Conservation (phyloP, 768 basidiomycete genomes). For the Hydnomerulius pinastri region DNA sequence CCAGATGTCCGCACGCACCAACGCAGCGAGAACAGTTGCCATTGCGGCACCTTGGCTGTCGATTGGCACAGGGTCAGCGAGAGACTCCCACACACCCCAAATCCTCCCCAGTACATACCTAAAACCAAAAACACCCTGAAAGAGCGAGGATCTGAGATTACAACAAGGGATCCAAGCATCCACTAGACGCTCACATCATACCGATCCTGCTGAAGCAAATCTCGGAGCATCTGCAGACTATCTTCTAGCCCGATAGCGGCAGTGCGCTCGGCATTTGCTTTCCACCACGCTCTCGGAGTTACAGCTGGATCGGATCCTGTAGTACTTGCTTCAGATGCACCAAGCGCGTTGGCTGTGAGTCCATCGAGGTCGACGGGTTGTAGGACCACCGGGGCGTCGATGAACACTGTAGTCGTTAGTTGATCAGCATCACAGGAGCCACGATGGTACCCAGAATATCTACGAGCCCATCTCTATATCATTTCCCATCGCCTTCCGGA, state of each 20-base stretch:
- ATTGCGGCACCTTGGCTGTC: conserved; percentile 76
- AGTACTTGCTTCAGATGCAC: conserved; percentile 38
- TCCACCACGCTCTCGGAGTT: conserved; percentile 76
- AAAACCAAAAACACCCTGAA: conserved; percentile 78
- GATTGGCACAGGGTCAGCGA: conserved; percentile 4
- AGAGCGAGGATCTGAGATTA: background rate
- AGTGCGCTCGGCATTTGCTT: conserved; percentile 50
- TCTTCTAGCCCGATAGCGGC: conserved; percentile 58
- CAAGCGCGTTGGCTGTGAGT: conserved; percentile 30
- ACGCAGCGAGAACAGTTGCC: conserved; percentile 67
- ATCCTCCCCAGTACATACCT: conserved; percentile 45
- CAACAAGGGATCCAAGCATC: background rate
- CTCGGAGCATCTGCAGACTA: conserved; percentile 53
- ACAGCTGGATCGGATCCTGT: conserved; percentile 49
- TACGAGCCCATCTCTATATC: conserved; percentile 63
- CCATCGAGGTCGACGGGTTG: conserved; percentile 61
- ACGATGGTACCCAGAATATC: background rate
- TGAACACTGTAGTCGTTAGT: conserved; percentile 52
- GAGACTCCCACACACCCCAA: background rate
- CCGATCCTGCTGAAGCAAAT: conserved; percentile 54
- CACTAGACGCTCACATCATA: conserved; percentile 58
- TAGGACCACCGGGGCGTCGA: conserved; percentile 70
- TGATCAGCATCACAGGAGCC: conserved; percentile 2
- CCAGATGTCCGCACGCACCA: conserved; percentile 66
- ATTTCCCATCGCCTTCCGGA: conserved; percentile 68